Evolutionary conservation across 2,329 filamentous ascomycete genomes (phyloP), one percentile per base, ranked within the genome.

Genomic region (Paramyrothecium roridum): DNA sequence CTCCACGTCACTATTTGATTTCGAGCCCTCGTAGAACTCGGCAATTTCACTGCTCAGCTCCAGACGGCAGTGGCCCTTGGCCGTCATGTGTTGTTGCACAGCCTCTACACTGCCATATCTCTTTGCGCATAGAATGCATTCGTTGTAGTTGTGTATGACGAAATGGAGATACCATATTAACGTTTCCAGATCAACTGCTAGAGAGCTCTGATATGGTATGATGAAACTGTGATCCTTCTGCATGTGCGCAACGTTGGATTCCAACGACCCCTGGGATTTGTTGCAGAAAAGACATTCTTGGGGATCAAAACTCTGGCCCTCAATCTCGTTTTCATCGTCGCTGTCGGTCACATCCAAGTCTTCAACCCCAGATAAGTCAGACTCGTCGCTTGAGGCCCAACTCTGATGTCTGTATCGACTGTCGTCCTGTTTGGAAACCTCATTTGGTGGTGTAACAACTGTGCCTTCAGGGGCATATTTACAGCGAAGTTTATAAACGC

Each of bases 71-170:
- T 82, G 79, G 0, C 76, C 74, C 50, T 78, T 81, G 2, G 66
- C 71, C 0, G 66, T 60, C 79, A 82, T 82, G 53, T 82, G 81
- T 37, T 80, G 77, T 57, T 80, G 78, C 0, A 76, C 74, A 0
- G 73, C 81, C 51, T 78, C 68, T 0, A 69, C 66, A 0, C 74
- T 78, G 0, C 64, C 63, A 33, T 76, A 71, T 40, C 73, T 65
- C 16, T 70, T 77, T 1, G 77, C 76, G 58, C 81, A 84, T 20
- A 70, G 73, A 40, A 84, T 68, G 56, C 81, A 84, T 63, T 82
- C 78, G 19, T 69, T 68, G 53, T 80, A 81, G 1, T 64, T 72
- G 20, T 69, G 75, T 16, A 83, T 76, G 20, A 83, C 65, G 10
- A 80, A 70, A 52, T 77, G 72, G 0, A 83, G 65, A 53, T 82